Evolutionary conservation across 805 yeast species (phyloP), one percentile per base, ranked within the genome.

Genomic region (Metschnikowia reukaufii): DNA sequence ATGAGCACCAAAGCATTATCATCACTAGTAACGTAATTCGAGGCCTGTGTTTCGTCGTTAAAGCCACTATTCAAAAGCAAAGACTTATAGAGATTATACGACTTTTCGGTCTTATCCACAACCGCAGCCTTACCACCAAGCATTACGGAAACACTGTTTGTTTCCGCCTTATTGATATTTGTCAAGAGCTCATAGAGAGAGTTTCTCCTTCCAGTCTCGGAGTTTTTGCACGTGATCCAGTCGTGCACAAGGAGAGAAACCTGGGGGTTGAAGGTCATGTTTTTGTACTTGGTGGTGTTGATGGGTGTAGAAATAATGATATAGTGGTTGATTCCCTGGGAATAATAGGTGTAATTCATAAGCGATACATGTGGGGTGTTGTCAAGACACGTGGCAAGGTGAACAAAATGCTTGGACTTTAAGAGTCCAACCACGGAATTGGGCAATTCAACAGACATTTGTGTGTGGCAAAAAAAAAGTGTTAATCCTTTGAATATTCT

Each of bases 241-340:
- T 92, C 98, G 62, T 92, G 98, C 36, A 92, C 81, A 49, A 92
- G 72, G 37, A 92, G 63, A 0, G 96, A 85, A 5, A 92, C 96
- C 35, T 79, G 76, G 7, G 92, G 90, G 61, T 92, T 92, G 32
- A 67, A 65, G 12, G 64, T 52, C 42, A 92, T 78, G 66, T 92
- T 91, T 30, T 74, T 66, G 64, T 77, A 88, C 67, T 91, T 92
- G 49, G 81, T 81, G 8, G 97, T 88, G 44, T 77, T 67, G 48
- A 76, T 78, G 1, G 83, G 83, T 1, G 96, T 82, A 2, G 96
- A 82, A 47, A 91, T 72, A 15, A 92, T 79, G 40, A 90, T 79
- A 54, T 74, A 76, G 25, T 81, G 75, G 18, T 59, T 63, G 33
- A 72, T 73, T 10, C 64, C 66, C 19, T 64, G 66, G 38, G 66